Conservation (phyloP, 179 eudicot genomes). For the Spergularia azorica region DNA sequence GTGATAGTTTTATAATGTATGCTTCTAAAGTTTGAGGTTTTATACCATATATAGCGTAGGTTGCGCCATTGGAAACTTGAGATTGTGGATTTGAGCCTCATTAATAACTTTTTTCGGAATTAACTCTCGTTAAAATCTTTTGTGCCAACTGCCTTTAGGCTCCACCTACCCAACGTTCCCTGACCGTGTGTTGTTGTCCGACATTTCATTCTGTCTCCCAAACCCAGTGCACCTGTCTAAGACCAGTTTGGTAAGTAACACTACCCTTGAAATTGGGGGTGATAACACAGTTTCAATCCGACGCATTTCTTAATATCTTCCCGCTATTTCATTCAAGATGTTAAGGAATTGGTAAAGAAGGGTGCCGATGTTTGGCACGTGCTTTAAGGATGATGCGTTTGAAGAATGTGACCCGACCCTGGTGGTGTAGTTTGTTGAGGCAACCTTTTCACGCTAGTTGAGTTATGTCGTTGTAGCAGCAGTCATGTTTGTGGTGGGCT, state of each 20-base stretch:
- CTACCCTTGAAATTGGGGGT: neutral
- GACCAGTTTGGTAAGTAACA: neutral
- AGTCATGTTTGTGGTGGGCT: neutral
- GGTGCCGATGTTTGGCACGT: neutral
- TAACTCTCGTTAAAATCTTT: neutral
- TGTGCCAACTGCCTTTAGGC: constrained; percentile 2
- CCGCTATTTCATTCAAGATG: neutral
- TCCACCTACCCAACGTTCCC: neutral
- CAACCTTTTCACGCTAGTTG: neutral
- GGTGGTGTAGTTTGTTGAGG: neutral
- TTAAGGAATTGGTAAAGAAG: neutral
- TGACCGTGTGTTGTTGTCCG: neutral
- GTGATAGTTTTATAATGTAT: neutral
- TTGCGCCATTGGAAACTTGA: neutral
- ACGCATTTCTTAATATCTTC: neutral
- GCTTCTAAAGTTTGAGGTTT: neutral
- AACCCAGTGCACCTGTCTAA: neutral
- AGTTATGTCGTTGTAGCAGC: neutral
- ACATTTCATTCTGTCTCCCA: neutral
- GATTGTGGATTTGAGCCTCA: neutral
- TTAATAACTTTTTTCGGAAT: neutral
- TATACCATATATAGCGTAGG: neutral
- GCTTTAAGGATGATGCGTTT: neutral
- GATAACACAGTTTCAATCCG: neutral
- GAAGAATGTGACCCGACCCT: neutral